Evolutionary conservation across 1,139 yeast genomes (phyloP).

Genomic region (Spathaspora sp.): DNA sequence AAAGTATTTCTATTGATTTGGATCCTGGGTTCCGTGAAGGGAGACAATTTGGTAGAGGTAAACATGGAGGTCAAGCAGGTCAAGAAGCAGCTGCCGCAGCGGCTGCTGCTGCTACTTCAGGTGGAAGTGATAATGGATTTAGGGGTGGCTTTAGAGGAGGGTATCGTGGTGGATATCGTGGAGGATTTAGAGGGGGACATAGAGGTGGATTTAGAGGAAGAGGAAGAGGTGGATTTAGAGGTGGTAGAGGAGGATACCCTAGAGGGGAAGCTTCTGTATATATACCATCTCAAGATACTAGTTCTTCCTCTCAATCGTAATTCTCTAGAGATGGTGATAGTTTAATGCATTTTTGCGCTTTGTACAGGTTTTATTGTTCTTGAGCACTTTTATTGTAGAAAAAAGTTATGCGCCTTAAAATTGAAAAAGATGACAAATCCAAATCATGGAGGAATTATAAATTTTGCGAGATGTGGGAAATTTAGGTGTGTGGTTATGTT

Average conservation of each 20-base stretch:
- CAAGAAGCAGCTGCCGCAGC: conserved; percentile 34
- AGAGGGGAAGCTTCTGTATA: conserved; percentile 18
- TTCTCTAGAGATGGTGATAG: not conserved
- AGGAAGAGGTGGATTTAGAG: conserved; percentile 14
- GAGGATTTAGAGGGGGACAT: conserved; percentile 19
- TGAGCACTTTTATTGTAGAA: too few relatives aligned
- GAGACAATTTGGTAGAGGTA: conserved; percentile 91
- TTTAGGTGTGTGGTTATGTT: not conserved
- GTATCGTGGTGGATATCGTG: conserved; percentile 22
- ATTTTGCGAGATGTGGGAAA: not conserved
- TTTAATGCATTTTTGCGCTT: not conserved
- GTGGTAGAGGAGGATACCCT: conserved; percentile 12
- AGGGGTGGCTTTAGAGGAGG: conserved; percentile 28
- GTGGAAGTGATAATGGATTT: conserved; percentile 21
- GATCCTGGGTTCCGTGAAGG: conserved; percentile 97
- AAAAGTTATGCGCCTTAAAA: not conserved
- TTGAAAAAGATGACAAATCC: not conserved
- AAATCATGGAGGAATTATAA: not conserved
- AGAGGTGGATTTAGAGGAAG: conserved; percentile 15
- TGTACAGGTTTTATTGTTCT: not conserved
- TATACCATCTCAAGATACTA: conserved; percentile 19
- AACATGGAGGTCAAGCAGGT: conserved; percentile 78
- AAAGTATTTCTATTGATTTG: conserved; percentile 75
- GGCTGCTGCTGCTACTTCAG: conserved; percentile 25
- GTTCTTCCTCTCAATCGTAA: not conserved